phyloP scores from a whole-genome alignment of 2,329 filamentous ascomycete species.

The Pestalotiopsis sp. region DNA sequence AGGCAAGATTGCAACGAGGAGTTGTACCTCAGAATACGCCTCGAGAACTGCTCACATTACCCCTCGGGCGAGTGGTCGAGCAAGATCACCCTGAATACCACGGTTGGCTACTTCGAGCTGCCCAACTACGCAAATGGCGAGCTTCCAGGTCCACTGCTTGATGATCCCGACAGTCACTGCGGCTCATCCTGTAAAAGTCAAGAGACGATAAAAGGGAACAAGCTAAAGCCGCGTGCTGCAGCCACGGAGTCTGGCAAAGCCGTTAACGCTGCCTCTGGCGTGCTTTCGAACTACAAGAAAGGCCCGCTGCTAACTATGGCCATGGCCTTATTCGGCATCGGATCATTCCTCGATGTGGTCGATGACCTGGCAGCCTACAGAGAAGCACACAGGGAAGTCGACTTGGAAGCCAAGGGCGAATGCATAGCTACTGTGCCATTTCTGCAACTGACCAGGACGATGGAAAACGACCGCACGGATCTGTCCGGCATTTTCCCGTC shows the following conservation, averaged over 20 bases:
- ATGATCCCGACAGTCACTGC: neutral
- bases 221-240: neutral
- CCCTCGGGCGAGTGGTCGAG: neutral
- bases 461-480: neutral
- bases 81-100: neutral
- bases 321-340: neutral
- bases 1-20: neutral
- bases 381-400: neutral
- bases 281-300: neutral
- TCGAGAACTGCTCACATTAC: neutral
- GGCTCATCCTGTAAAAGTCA: neutral
- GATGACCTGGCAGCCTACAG: neutral
- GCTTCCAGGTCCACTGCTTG: neutral
- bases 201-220: neutral
- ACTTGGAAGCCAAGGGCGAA: neutral
- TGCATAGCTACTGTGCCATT: neutral
- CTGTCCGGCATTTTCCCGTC: neutral
- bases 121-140: neutral
- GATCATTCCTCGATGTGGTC: neutral
- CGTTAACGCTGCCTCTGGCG: neutral
- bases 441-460: neutral
- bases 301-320: neutral
- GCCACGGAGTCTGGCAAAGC: neutral
- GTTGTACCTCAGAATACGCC: neutral
- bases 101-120: neutral